phyloP scores from a whole-genome alignment of 164 flowering plant genomes.

The Liriodendron chinense region DNA sequence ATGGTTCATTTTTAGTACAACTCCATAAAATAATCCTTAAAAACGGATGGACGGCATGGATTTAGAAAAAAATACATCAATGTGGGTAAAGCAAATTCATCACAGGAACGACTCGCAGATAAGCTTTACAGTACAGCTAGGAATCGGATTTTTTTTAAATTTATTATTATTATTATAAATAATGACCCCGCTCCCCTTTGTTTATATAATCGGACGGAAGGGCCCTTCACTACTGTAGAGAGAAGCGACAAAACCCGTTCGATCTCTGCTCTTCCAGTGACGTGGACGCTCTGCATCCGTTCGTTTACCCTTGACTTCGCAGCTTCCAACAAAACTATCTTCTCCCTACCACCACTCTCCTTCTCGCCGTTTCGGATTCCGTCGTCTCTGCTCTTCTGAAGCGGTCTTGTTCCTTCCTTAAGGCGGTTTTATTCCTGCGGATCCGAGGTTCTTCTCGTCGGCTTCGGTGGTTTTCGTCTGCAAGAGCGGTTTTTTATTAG shows the following conservation, averaged over 20 bases:
- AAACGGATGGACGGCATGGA: too few species aligned
- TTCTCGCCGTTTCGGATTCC: neutral
- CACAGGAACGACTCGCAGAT: too few species aligned
- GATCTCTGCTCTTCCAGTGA: neutral
- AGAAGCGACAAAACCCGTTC: neutral
- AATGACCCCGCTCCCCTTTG: too few species aligned
- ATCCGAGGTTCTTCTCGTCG: constrained; percentile 14
- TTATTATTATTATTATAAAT: too few species aligned
- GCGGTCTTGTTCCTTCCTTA: neutral
- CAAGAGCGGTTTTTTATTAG: neutral
- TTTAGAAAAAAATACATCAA: too few species aligned
- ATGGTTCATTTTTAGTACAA: too few species aligned
- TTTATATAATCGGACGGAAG: neutral
- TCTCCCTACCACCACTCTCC: neutral
- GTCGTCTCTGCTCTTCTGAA: neutral
- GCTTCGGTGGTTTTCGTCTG: constrained; percentile 1
- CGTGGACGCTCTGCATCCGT: neutral
- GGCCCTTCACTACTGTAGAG: neutral
- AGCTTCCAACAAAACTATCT: neutral
- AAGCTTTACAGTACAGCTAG: too few species aligned
- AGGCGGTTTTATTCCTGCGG: neutral
- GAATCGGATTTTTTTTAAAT: too few species aligned
- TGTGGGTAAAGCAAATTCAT: too few species aligned
- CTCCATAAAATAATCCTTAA: too few species aligned
- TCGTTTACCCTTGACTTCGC: neutral